phyloP scores from a whole-genome alignment of 2,329 filamentous ascomycete genomes.

The Colletotrichum orbiculare region DNA sequence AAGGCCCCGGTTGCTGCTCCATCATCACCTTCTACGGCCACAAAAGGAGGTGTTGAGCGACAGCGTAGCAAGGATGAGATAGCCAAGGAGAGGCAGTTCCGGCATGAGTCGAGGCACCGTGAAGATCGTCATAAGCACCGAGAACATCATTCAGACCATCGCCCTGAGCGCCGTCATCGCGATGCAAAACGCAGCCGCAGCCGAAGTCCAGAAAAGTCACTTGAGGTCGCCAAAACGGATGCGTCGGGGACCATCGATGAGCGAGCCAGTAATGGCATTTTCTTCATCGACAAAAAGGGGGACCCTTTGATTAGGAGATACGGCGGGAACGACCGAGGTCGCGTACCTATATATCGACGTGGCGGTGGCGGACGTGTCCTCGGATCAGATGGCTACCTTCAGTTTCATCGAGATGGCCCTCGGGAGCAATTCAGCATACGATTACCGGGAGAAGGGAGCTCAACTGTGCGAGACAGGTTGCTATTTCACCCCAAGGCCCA shows the following conservation, averaged over 20 bases:
- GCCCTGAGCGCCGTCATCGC: conserved; percentile 17
- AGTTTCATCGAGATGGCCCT: conserved; percentile 74
- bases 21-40: conserved; percentile 31
- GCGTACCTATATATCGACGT: conserved; percentile 77
- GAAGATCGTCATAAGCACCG: conserved; percentile 28
- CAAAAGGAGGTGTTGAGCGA: conserved; percentile 12
- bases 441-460: conserved; percentile 55
- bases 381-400: conserved; percentile 68
- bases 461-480: conserved; percentile 58
- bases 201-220: conserved; percentile 8
- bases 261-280: conserved; percentile 53
- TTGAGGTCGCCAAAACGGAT: conserved; percentile 7
- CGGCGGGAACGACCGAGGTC: conserved; percentile 77
- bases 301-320: conserved; percentile 82
- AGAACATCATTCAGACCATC: conserved; percentile 15
- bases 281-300: conserved; percentile 77
- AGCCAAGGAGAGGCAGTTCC: conserved; percentile 29
- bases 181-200: conserved; percentile 26
- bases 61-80: conserved; percentile 4
- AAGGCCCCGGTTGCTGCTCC: conserved; percentile 45
- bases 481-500: conserved; percentile 57
- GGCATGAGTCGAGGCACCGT: conserved; percentile 38
- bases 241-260: conserved; percentile 40
- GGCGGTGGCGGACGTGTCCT: conserved; percentile 76
- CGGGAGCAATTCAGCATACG: conserved; percentile 65